Evolutionary conservation across 2,329 filamentous ascomycete genomes (phyloP).

Genomic region (Graphilbum sp.): DNA sequence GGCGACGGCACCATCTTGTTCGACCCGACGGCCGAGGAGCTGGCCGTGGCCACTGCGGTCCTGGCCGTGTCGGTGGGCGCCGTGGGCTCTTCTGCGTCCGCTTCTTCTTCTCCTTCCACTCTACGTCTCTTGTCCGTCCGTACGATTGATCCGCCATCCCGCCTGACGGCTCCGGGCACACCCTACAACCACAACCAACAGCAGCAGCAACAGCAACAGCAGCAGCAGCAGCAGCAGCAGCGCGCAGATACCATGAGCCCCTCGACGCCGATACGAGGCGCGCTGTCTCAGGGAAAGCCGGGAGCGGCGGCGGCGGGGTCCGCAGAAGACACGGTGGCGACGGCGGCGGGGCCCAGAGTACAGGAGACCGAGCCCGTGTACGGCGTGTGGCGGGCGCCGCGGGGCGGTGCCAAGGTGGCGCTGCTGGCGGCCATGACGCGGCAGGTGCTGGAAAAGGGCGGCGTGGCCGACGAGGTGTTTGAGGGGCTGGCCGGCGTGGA

Average conservation of each 20-base stretch:
- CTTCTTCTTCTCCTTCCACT: conserved; percentile 14
- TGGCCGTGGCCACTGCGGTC: conserved; percentile 80
- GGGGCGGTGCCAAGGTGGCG: conserved; percentile 65
- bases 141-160: conserved; percentile 58
- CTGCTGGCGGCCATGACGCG: conserved; percentile 61
- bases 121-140: conserved; percentile 52
- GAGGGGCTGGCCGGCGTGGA: conserved; percentile 65
- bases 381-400: conserved; percentile 72
- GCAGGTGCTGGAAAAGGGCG: conserved; percentile 58
- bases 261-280: conserved; percentile 4
- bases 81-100: conserved; percentile 8
- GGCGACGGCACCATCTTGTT: conserved; percentile 73
- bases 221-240: conserved; percentile 23
- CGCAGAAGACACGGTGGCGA: background rate
- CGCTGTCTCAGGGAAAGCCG: background rate
- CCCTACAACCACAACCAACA: conserved; percentile 35
- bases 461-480: conserved; percentile 75
- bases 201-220: conserved; percentile 31
- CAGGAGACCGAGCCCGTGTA: conserved; percentile 41
- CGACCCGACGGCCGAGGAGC: conserved; percentile 79
- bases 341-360: conserved; percentile 18
- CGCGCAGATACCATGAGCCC: conserved; percentile 1
- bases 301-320: background rate
- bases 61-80: conserved; percentile 64
- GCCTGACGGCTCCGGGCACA: conserved; percentile 55